These are phyloP conservation scores for Diaporthe destruens DNA, from an alignment of 2,329 filamentous ascomycete genomes.

Conservation along the genomic window DNA sequence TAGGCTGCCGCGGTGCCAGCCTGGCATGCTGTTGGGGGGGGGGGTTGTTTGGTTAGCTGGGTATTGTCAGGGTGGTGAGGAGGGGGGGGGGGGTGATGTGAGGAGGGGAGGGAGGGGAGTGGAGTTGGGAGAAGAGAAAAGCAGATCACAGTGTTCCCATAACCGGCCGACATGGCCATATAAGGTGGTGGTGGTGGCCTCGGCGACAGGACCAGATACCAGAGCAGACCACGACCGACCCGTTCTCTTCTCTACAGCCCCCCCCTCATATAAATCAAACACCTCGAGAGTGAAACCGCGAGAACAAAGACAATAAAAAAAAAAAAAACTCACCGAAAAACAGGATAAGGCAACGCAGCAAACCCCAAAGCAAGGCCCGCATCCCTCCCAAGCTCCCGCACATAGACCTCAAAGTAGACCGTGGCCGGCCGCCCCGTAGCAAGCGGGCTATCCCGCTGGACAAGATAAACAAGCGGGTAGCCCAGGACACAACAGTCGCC, in stretches of 20 bases:
- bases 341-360: slow-evolving; percentile 79
- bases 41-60: background rate
- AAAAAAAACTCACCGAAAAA: slow-evolving; percentile 64
- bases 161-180: background rate
- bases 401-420: slow-evolving; percentile 78
- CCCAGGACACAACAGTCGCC: slow-evolving; percentile 75
- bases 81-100: no score
- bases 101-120: no score
- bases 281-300: no score
- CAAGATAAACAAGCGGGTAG: slow-evolving; percentile 77
- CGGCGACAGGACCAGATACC: no score
- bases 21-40: slow-evolving; percentile 65
- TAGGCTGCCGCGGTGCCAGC: slow-evolving; percentile 82
- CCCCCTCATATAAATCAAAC: no score
- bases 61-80: background rate
- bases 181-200: background rate
- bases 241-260: no score
- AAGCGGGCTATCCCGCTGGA: slow-evolving; percentile 69
- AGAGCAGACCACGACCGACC: background rate
- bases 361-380: slow-evolving; percentile 74
- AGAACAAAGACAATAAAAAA: no score
- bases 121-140: no score
- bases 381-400: slow-evolving; percentile 47
- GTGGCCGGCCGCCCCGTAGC: slow-evolving; percentile 58
- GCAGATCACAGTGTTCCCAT: background rate